phyloP scores from a whole-genome alignment of 139 green algal species.

The Picochlorum sp. region DNA sequence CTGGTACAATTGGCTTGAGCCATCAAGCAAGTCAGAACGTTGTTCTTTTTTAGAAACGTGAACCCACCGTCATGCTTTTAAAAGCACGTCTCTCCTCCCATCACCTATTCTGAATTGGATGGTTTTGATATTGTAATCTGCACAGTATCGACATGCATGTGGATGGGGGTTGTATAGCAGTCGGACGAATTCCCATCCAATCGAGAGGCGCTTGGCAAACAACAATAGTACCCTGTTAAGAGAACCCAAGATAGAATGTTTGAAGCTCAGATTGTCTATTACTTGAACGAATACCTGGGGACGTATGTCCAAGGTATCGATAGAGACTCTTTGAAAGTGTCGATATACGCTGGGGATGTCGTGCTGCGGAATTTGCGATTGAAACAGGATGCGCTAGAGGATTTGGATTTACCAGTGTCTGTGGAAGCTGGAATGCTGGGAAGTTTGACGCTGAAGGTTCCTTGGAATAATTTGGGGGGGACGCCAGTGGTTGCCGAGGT shows the following conservation, averaged over 20 bases:
- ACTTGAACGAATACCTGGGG: constrained; percentile 79
- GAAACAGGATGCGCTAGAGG: constrained; percentile 77
- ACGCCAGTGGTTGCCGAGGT: constrained; percentile 86
- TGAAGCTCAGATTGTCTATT: constrained; percentile 65
- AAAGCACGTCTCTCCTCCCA: too few species aligned
- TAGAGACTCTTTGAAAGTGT: constrained; percentile 62
- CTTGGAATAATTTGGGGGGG: constrained; percentile 78
- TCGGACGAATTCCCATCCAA: too few species aligned
- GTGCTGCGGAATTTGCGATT: constrained; percentile 83
- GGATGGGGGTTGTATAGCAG: too few species aligned
- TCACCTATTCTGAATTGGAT: too few species aligned
- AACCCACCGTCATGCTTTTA: too few species aligned
- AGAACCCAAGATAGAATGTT: constrained; percentile 49
- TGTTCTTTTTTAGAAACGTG: too few species aligned
- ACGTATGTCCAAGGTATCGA: constrained; percentile 77
- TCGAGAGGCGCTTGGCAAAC: too few species aligned
- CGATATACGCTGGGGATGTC: constrained; percentile 81
- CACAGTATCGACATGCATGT: too few species aligned
- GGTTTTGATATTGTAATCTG: too few species aligned
- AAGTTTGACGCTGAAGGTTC: constrained; percentile 82
- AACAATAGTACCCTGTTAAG: too few species aligned
- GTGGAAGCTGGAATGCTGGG: constrained; percentile 87
- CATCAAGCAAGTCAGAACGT: too few species aligned
- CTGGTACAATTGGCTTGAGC: too few species aligned
- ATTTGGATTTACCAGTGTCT: constrained; percentile 79